Evolutionary conservation across 1,284 basidiomycete species (phyloP), one percentile per base, ranked within the genome.

Genomic region (Ustilago lituana): DNA sequence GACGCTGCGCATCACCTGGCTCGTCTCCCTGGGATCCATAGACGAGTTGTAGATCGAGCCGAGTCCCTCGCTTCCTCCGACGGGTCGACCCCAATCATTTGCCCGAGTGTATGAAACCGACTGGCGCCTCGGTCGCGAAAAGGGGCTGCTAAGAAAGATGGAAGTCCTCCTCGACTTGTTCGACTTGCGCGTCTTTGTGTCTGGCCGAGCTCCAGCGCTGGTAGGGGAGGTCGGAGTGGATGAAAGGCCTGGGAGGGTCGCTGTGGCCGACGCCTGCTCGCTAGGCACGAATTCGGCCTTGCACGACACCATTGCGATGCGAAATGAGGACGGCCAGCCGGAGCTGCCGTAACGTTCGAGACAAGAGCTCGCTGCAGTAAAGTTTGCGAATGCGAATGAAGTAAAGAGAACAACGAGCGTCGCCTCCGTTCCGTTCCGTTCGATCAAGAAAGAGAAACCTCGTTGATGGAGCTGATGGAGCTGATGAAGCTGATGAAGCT

Each of bases 41-140:
- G 51, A 19, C 9, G 55, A 50, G 31, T 44, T 19, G 40, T 71
- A 71, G 47, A 66, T 66, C 54, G 23, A 40, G 7, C 68, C 63
- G 1, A 63, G 52, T 10, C 68, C 67, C 43, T 70, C 62, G 51
- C 67, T 70, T 29, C 67, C 67, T 20, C 67, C 67, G 5, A 70
- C 67, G 1, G 62, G 57, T 19, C 67, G 37, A 11, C 46, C 62
- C 67, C 61, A 70, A n/a, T 70, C 67, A 23, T 55, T 46, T 17
- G 17, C 37, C 6, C 17, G 14, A 1, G 44, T 3, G 17, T 41
- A 23, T 19, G 66, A 58, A 31, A 49, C 29, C n/a, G 52, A 52
- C 39, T 59, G 49, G 41, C 59, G 47, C n/a, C 56, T 29, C 1
- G 48, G 48, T 29, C 66, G 55, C 5, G 64, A 24, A 7, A 62